Conservation (phyloP, 306 rosid genomes). For the Pterocarpus macrocarpus region DNA sequence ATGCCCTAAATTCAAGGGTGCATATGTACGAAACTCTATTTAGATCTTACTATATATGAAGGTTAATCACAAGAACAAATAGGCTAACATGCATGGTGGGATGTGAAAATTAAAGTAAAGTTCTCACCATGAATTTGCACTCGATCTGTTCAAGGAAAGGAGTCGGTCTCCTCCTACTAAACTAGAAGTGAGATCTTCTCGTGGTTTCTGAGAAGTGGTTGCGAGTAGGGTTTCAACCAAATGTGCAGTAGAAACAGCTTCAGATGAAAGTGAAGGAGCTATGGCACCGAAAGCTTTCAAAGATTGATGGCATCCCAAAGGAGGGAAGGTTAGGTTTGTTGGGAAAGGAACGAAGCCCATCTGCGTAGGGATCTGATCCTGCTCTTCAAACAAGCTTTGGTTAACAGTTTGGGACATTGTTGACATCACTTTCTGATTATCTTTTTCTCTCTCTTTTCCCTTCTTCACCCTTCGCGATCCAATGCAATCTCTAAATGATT, state of each 20-base stretch:
- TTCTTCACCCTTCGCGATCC: neutral
- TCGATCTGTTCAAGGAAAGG: slow-evolving; percentile 77
- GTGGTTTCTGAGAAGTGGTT: slow-evolving; percentile 51
- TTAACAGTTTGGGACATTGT: slow-evolving; percentile 57
- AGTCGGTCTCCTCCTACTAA: slow-evolving; percentile 57
- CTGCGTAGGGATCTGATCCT: slow-evolving; percentile 53
- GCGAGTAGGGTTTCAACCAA: slow-evolving; percentile 66
- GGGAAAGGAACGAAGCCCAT: slow-evolving; percentile 75
- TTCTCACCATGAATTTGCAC: slow-evolving; percentile 71
- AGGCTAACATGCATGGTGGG: slow-evolving; percentile 7
- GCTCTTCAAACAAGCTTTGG: slow-evolving; percentile 66
- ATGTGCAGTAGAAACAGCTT: slow-evolving; percentile 43
- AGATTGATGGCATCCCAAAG: slow-evolving; percentile 61
- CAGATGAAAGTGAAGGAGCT: slow-evolving; percentile 55
- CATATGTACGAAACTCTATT: neutral
- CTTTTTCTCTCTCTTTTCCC: neutral
- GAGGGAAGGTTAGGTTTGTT: slow-evolving; percentile 58
- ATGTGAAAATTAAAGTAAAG: neutral
- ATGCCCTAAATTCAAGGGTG: slow-evolving; percentile 49
- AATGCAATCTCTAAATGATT: too few relatives aligned
- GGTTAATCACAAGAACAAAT: neutral
- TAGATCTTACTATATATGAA: slow-evolving; percentile 1
- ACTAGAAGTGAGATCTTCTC: slow-evolving; percentile 47
- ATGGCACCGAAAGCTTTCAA: slow-evolving; percentile 53
- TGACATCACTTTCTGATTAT: slow-evolving; percentile 44